Conservation (phyloP, 768 basidiomycete species). For the Agaricus sinodeliciosus region DNA sequence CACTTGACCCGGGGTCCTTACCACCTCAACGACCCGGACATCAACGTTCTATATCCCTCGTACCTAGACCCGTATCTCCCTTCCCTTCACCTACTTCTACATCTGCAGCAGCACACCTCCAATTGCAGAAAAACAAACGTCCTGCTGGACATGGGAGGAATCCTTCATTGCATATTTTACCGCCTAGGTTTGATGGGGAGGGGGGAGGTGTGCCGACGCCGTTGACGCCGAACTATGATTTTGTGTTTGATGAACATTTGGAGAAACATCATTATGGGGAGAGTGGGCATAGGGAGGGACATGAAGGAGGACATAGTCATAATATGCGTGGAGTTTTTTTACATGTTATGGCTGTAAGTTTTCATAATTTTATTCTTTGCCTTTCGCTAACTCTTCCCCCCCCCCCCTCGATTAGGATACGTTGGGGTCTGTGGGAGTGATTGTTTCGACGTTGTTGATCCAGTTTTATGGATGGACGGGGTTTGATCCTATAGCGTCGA, state of each 20-base stretch:
- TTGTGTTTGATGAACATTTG: slow-evolving; percentile 46
- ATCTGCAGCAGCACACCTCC: slow-evolving; percentile 4
- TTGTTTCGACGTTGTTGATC: slow-evolving; percentile 92
- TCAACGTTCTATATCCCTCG: slow-evolving; percentile 13
- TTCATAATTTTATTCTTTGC: not conserved
- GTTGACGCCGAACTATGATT: slow-evolving; percentile 58
- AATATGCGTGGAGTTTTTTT: slow-evolving; percentile 99
- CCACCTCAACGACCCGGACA: slow-evolving; percentile 12
- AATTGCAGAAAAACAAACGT: slow-evolving; percentile 1
- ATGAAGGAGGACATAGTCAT: slow-evolving; percentile 77
- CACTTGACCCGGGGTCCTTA: not conserved
- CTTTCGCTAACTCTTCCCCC: not conserved
- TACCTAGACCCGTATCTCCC: slow-evolving; percentile 11
- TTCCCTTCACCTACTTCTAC: not conserved
- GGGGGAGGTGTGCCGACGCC: slow-evolving; percentile 36
- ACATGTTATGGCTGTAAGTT: slow-evolving; percentile 88
- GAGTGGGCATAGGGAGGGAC: not conserved
- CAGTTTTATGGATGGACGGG: slow-evolving; percentile 98
- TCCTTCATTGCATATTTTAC: slow-evolving; percentile 3
- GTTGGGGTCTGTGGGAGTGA: slow-evolving; percentile 95
- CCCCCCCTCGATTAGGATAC: slow-evolving; percentile 60
- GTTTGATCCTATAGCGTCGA: slow-evolving; percentile 95
- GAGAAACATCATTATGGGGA: slow-evolving; percentile 22
- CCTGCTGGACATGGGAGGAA: slow-evolving; percentile 8
- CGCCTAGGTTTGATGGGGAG: slow-evolving; percentile 22